phyloP scores from a whole-genome alignment of 2,329 filamentous ascomycete species.

The Ascosphaera apis region DNA sequence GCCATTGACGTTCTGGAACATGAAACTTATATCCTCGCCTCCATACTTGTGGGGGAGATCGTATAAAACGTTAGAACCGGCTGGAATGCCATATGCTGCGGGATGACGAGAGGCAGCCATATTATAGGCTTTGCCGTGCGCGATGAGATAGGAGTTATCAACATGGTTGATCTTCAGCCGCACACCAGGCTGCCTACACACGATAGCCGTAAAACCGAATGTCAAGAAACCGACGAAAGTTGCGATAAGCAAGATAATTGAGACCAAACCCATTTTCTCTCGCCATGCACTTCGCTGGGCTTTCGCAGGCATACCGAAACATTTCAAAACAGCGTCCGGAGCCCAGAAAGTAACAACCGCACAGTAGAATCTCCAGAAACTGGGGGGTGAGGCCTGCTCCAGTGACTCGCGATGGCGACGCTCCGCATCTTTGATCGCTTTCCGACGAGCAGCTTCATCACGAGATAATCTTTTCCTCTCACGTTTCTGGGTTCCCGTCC shows the following conservation, averaged over 20 bases:
- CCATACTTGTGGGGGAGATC: conserved; percentile 62
- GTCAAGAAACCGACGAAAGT: conserved; percentile 81
- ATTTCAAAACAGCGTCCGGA: conserved; percentile 61
- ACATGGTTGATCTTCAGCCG: conserved; percentile 71
- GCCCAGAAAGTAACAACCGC: conserved; percentile 86
- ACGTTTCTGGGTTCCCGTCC: conserved; percentile 10
- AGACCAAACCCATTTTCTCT: conserved; percentile 93
- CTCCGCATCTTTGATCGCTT: conserved; percentile 32
- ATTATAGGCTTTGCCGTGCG: conserved; percentile 80
- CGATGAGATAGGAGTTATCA: conserved; percentile 69
- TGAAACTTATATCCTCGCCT: conserved; percentile 83
- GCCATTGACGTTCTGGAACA: conserved; percentile 97
- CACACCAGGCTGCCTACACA: conserved; percentile 50
- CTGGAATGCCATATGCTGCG: conserved; percentile 52
- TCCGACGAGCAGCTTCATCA: conserved; percentile 21
- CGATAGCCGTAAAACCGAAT: conserved; percentile 79
- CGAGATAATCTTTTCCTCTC: conserved; percentile 42
- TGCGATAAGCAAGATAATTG: conserved; percentile 75
- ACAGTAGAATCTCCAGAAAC: conserved; percentile 89
- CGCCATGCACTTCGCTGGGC: conserved; percentile 85
- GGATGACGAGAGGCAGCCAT: conserved; percentile 57
- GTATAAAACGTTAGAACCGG: conserved; percentile 57
- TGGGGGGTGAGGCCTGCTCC: conserved; percentile 51
- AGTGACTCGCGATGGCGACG: conserved; percentile 33
- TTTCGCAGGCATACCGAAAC: conserved; percentile 65